Evolutionary conservation across 106 monocot genomes (phyloP), one percentile per base, ranked within the genome.

Genomic region (Dendrobium chrysotoxum): DNA sequence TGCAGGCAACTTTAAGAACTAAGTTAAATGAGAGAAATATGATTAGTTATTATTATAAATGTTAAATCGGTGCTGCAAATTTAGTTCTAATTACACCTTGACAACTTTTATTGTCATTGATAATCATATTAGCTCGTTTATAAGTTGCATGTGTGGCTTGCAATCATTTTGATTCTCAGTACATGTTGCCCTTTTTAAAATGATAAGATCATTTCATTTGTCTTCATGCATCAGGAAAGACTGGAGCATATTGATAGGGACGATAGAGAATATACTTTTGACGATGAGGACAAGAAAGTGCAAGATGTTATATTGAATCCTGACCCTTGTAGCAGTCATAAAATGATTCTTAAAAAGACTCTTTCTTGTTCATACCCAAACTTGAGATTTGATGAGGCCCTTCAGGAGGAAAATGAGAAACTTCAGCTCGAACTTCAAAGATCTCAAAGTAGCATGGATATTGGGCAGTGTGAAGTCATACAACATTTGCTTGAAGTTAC

Each of bases 401-500:
- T 93, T 30, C 57, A 90, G 42, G 85, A 90, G 77, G 92, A 93
- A 82, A 93, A 78, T 86, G 92, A 89, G 79, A 92, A 92, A 58
- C 89, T 92, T 35, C 87, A 85, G 68, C 23, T 86, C 79, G 92
- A 93, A 83, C 84, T 93, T 40, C 92, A 88, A 46, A 86, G 88
- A 67, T 93, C 92, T 68, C 89, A 89, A 77, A 68, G 44, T 73
- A 85, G 58, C 80, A 88, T 91, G 92, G 98, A 99, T 80, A 46
- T 85, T 75, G 79, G 83, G 28, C 84, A 91, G 55, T 95, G 92
- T 78, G 91, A 99, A 90, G 88, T 99, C n/a, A 95, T 99, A 70
- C 91, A 95, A 75, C 98, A 80, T 78, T 84, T 95, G 80, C 80
- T 99, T 53, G 93, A 86, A 35, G 90, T 99, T 30, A 93, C 98